Evolutionary conservation across 768 basidiomycete genomes (phyloP).

Genomic region (Gloeophyllum trabeum): DNA sequence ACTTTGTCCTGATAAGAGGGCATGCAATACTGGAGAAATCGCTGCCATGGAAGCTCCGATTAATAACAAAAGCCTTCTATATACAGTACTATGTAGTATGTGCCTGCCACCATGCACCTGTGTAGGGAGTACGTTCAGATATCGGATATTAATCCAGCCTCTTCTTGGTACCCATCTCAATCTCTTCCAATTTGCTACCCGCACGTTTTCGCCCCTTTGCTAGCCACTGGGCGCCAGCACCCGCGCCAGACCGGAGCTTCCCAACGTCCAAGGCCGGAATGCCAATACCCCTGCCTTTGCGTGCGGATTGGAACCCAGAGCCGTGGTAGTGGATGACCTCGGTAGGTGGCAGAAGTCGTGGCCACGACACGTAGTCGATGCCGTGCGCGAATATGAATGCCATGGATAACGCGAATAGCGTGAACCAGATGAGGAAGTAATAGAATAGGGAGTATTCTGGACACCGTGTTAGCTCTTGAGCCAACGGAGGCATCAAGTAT

Average conservation of each 20-base stretch:
- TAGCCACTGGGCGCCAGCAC: slow-evolving; percentile 19
- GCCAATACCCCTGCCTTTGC: slow-evolving; percentile 65
- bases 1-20: too few species aligned
- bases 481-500: too few species aligned
- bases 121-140: too few species aligned
- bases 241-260: slow-evolving; percentile 22
- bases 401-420: slow-evolving; percentile 47
- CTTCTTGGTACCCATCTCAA: slow-evolving; percentile 79
- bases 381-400: slow-evolving; percentile 77
- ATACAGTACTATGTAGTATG: too few species aligned
- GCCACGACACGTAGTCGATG: slow-evolving; percentile 93
- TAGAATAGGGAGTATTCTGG: slow-evolving; percentile 81
- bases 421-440: slow-evolving; percentile 76
- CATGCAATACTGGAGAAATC: too few species aligned
- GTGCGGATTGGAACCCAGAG: slow-evolving; percentile 71
- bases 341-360: slow-evolving; percentile 66
- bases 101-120: too few species aligned
- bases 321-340: slow-evolving; percentile 84
- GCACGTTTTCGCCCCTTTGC: slow-evolving; percentile 25
- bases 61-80: too few species aligned
- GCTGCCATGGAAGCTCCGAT: too few species aligned
- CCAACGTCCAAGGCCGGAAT: slow-evolving; percentile 21
- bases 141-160: slow-evolving; percentile 53
- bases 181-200: slow-evolving; percentile 42
- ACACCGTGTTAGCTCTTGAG: too few species aligned